These are phyloP conservation scores for Mortierella sp. DNA, from an alignment of 371 early-diverging fungal species.

Conservation along the genomic window DNA sequence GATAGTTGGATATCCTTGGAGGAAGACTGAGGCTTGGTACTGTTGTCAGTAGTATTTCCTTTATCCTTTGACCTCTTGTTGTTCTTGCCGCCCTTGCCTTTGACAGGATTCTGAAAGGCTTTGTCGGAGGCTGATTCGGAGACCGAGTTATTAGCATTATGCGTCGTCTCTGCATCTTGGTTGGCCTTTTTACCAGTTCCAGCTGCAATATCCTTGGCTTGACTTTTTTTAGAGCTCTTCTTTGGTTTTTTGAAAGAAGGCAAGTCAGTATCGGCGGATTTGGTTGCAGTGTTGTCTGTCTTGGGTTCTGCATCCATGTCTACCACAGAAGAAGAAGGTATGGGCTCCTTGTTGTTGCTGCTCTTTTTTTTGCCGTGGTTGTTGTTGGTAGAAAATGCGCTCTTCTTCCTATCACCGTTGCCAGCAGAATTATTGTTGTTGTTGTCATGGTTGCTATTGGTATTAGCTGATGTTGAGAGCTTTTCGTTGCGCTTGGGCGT, in stretches of 20 bases:
- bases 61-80: conserved; percentile 3
- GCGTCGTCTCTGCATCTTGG: conserved; percentile 3
- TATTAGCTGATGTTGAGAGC: conserved; percentile 33
- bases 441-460: conserved; percentile 16
- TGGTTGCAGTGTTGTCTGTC: neutral
- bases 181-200: conserved; percentile 8
- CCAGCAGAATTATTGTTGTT: conserved; percentile 8
- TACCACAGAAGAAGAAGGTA: conserved; percentile 4
- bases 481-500: conserved; percentile 35
- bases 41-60: neutral
- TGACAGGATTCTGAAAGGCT: neutral
- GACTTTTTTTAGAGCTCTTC: conserved; percentile 11
- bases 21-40: neutral
- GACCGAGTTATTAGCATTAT: neutral
- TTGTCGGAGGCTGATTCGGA: neutral
- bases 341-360: conserved; percentile 31
- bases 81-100: conserved; percentile 4
- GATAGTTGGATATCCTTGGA: conserved; percentile 29
- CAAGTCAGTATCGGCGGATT: neutral
- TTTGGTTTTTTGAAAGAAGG: neutral
- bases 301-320: neutral
- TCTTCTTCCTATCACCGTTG: conserved; percentile 5
- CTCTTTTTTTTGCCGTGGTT: conserved; percentile 38
- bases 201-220: conserved; percentile 3
- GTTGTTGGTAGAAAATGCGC: neutral